phyloP scores from a whole-genome alignment of 345 rosid genomes.

The Angophora floribunda region DNA sequence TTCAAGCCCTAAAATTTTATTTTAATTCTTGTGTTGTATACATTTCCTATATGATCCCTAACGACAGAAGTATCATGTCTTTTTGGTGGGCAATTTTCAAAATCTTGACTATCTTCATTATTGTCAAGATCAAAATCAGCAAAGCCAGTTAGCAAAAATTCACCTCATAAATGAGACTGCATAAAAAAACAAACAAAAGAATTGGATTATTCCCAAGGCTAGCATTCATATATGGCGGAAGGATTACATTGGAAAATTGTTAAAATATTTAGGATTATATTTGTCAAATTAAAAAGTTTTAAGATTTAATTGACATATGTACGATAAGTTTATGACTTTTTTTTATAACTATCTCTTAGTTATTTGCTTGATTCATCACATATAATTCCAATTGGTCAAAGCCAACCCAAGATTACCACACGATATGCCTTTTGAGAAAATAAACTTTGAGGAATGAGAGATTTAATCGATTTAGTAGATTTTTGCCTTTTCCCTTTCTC shows the following conservation, averaged over 20 bases:
- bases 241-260: background rate
- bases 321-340: background rate
- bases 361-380: background rate
- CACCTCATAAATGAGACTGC: background rate
- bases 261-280: background rate
- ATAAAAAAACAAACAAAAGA: background rate
- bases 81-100: background rate
- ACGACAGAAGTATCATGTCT: background rate
- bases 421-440: background rate
- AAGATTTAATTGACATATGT: background rate
- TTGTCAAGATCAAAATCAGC: background rate
- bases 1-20: background rate
- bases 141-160: background rate
- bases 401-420: background rate
- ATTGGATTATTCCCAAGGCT: background rate
- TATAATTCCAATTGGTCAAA: background rate
- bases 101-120: background rate
- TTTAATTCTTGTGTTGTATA: background rate
- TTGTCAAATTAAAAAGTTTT: background rate
- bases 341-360: background rate
- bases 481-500: background rate
- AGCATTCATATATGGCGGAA: accelerated
- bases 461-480: background rate
- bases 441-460: background rate
- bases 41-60: background rate